Base-by-base conservation (phyloP, 176 grass and related monocot species). In the Rhipidocladum racemiflorum region DNA sequence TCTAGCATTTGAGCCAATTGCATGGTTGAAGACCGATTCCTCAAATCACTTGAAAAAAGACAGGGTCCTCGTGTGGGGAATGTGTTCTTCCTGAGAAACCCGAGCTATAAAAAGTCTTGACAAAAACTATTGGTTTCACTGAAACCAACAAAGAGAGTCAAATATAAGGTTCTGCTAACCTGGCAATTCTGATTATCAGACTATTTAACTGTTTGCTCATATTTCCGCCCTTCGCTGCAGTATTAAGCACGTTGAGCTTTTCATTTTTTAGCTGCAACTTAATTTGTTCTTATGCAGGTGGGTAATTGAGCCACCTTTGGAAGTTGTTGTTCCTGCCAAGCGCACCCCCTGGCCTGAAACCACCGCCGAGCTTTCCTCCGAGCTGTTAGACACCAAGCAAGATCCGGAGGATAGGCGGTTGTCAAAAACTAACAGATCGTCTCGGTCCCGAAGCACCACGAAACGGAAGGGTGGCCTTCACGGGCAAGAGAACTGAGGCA, bases 261-360 rank as follows among this genome's bases (percentile, higher is more conserved):
- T 7, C 5, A 18, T 16, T 34, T 54, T 14, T 72, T 18, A 36
- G 16, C 16, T 16, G 0, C 40, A 57, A 78, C 40, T 61, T 11
- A 65, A 73, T 7, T 51, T 50, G 0, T 68, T 83, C 7, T 20
- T 75, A 6, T 86, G 70, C 84, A 99, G 96, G 17, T 99, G 96
- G 96, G 85, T 93, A 51, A 95, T 99, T 45, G 89, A 95, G 63
- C 91, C 92, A 25, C 90, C 92, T 80, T 75, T 99, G 87, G 93
- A 99, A 44, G 87, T 95, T 0, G 87, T 90, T 3, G 51, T 99
- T 60, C 87, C 88, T 28, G 84, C 92, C 68, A 99, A 95, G 79
- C 86, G 87, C 65, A 99, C 96, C 18, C 96, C 96, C 14, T 99
- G 96, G 96, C 90, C 89, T 71, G 89, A 93, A 86, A 69, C 81